Evolutionary conservation across 2,329 filamentous ascomycete genomes (phyloP).

Genomic region (Penicillium capsulatum): DNA sequence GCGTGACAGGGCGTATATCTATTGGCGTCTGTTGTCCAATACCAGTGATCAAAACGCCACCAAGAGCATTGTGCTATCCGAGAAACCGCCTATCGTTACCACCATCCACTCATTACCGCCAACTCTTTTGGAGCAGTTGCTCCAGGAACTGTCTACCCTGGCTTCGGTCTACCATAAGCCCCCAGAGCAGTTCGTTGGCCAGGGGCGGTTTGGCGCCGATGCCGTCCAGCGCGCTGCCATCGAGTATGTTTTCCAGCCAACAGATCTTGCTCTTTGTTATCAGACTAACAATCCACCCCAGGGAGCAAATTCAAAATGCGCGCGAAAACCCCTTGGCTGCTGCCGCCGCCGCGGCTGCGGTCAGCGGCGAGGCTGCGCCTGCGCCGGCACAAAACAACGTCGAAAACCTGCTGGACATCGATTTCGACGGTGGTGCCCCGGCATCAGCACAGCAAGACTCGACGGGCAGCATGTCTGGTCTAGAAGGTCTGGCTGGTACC

Average conservation of each 20-base stretch:
- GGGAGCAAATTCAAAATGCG: constrained; percentile 84
- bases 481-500: constrained; percentile 54
- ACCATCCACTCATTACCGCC: constrained; percentile 88
- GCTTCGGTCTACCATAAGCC: constrained; percentile 98
- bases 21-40: constrained; percentile 87
- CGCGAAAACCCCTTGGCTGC: constrained; percentile 92
- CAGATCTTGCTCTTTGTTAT: not conserved
- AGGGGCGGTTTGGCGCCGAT: constrained; percentile 88
- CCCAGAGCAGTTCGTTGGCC: constrained; percentile 94
- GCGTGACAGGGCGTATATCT: constrained; percentile 92
- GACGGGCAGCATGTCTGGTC: constrained; percentile 60
- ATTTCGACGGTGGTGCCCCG: constrained; percentile 88
- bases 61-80: constrained; percentile 88
- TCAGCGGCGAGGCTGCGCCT: constrained; percentile 51
- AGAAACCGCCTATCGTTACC: constrained; percentile 88
- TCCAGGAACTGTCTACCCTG: constrained; percentile 85
- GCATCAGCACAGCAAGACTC: constrained; percentile 73
- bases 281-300: constrained; percentile 27
- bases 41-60: constrained; percentile 80
- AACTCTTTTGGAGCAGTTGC: constrained; percentile 79
- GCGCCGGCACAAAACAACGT: constrained; percentile 65
- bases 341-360: constrained; percentile 64
- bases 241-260: constrained; percentile 51
- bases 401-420: constrained; percentile 93
- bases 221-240: constrained; percentile 93